phyloP scores from a whole-genome alignment of 2,329 filamentous ascomycete genomes.

The Claviceps capensis region DNA sequence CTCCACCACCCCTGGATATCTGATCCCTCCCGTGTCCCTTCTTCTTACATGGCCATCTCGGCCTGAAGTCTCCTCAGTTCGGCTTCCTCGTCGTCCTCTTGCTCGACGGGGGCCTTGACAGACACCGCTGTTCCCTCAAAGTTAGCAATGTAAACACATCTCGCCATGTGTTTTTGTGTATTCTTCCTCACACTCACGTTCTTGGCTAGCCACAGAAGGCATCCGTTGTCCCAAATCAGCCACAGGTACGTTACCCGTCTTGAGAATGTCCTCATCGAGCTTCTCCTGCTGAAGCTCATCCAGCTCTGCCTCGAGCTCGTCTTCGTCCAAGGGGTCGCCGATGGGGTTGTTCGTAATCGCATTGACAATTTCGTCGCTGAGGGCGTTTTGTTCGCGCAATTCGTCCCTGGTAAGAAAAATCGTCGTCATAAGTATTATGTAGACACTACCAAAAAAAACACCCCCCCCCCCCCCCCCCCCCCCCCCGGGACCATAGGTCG shows the following conservation, averaged over 20 bases:
- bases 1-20: neutral
- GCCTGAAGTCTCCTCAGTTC: constrained; percentile 87
- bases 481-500: no score
- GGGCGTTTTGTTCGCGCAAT: constrained; percentile 78
- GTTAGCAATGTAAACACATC: constrained; percentile 4
- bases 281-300: constrained; percentile 81
- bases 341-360: constrained; percentile 63
- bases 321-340: constrained; percentile 65
- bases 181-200: constrained; percentile 47
- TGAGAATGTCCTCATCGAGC: constrained; percentile 86
- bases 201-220: constrained; percentile 60
- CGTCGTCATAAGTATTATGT: neutral
- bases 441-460: neutral
- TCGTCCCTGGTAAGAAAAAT: constrained; percentile 51
- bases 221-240: constrained; percentile 63
- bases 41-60: constrained; percentile 83
- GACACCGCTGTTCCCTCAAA: constrained; percentile 15
- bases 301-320: constrained; percentile 74
- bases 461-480: no score
- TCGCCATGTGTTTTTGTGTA: neutral
- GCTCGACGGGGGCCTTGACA: constrained; percentile 29
- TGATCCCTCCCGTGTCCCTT: neutral
- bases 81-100: constrained; percentile 91
- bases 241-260: constrained; percentile 73
- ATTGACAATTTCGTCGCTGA: constrained; percentile 83